Percentiles rank a stretch among this genome's conserved stretches.
Conservation (phyloP, 192 early-diverging fungal species). For the Gamsiella multidivaricata region DNA sequence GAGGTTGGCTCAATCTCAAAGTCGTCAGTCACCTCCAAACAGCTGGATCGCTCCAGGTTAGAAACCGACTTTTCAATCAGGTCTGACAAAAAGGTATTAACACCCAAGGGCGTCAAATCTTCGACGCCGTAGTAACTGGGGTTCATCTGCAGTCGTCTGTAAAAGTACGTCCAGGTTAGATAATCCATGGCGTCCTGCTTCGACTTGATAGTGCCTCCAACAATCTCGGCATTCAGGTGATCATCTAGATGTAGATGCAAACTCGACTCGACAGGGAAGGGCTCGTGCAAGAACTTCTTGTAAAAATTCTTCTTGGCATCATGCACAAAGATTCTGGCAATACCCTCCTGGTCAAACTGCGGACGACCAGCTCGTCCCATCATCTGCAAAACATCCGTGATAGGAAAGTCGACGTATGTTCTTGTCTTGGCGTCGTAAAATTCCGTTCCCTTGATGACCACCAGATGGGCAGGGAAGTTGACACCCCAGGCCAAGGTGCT, state of each 20-base stretch:
- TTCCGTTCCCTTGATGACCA: conserved; percentile 98
- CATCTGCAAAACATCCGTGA: conserved; percentile 99
- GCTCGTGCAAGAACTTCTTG: conserved; percentile 96
- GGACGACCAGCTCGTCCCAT: conserved; percentile 97
- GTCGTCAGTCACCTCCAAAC: conserved; percentile 76
- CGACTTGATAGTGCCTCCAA: conserved; percentile 83
- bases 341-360: conserved; percentile 94
- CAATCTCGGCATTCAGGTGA: conserved; percentile 96
- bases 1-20: conserved; percentile 78
- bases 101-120: conserved; percentile 71
- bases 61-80: conserved; percentile 78
- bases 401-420: conserved; percentile 95
- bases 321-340: conserved; percentile 93
- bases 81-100: conserved; percentile 83
- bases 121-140: conserved; percentile 95
- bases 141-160: conserved; percentile 90
- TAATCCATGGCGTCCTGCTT: conserved; percentile 97
- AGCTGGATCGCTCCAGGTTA: conserved; percentile 76
- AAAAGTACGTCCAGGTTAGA: conserved; percentile 97
- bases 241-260: conserved; percentile 82
- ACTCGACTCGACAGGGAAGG: conserved; percentile 90
- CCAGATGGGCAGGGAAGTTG: conserved; percentile 96
- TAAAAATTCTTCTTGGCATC: conserved; percentile 99
- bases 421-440: conserved; percentile 91
- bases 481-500: conserved; percentile 98